Percentiles rank a stretch among this genome's conserved stretches.
Conservation (phyloP, 2,329 filamentous ascomycete genomes). For the Claviceps fusiformis region DNA sequence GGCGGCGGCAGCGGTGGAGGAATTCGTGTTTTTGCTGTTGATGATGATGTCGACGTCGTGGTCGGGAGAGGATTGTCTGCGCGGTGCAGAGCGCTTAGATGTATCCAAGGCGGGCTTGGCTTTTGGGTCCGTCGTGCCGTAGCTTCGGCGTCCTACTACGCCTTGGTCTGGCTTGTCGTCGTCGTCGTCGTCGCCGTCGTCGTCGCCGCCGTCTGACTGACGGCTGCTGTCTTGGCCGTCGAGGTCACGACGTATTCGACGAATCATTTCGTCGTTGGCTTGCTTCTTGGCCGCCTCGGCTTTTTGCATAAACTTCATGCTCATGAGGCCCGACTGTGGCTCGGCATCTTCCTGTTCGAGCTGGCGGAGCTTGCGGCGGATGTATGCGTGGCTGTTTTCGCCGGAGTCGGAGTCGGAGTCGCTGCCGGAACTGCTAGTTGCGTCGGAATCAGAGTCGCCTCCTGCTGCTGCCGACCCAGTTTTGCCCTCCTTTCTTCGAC, state of each 20-base stretch:
- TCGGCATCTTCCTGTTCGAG: constrained; percentile 33
- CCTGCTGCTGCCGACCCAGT: constrained; percentile 19
- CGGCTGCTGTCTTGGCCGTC: constrained; percentile 42
- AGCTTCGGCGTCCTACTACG: constrained; percentile 57
- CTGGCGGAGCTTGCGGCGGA: constrained; percentile 32
- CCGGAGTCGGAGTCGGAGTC: constrained; percentile 17
- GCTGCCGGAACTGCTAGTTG: constrained; percentile 42
- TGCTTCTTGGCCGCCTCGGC: constrained; percentile 67
- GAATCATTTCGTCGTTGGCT: constrained; percentile 65
- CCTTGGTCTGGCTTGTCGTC: constrained; percentile 27
- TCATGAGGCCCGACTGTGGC: constrained; percentile 55
- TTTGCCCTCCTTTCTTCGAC: constrained; percentile 65
- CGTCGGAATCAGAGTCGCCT: constrained; percentile 38
- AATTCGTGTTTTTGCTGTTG: constrained; percentile 8
- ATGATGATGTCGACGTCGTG: constrained; percentile 17
- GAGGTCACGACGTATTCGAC: constrained; percentile 57
- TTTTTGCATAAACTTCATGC: constrained; percentile 90
- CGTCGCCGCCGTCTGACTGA: constrained; percentile 21
- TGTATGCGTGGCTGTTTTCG: constrained; percentile 27
- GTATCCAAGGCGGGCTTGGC: constrained; percentile 16
- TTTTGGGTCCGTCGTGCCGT: constrained; percentile 32
- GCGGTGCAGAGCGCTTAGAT: constrained; percentile 13
- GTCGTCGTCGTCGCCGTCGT: background rate
- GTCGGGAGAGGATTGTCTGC: constrained; percentile 15
- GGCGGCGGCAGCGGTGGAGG: constrained; percentile 7